Percentiles rank a stretch among this genome's conserved stretches.
Evolutionary conservation across 371 early-diverging fungal genomes (phyloP).

Genomic region (Zopfochytrium polystomum): DNA sequence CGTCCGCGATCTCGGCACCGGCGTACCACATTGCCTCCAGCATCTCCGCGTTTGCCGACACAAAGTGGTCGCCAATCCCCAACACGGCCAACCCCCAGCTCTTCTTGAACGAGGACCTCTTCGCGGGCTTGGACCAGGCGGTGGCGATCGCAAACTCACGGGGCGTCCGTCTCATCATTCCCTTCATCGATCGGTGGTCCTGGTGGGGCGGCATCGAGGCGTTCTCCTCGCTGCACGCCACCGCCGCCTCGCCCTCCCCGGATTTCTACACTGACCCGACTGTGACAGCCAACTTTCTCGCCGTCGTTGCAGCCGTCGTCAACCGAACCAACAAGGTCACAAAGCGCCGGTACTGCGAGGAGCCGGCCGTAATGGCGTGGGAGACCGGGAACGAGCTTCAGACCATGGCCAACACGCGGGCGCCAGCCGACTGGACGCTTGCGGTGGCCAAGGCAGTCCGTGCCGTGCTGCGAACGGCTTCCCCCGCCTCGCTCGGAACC

Average conservation of each 20-base stretch:
- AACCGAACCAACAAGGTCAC: slow-evolving; percentile 39
- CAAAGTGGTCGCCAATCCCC: too few species aligned
- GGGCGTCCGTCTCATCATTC: slow-evolving; percentile 35
- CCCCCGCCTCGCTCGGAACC: slow-evolving; percentile 6
- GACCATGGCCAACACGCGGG: slow-evolving; percentile 7
- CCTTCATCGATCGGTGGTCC: slow-evolving; percentile 35
- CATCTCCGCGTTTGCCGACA: not conserved
- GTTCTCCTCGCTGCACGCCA: slow-evolving; percentile 21
- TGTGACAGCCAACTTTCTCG: slow-evolving; percentile 18
- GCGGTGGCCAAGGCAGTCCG: slow-evolving; percentile 34
- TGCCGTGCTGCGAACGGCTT: too few species aligned
- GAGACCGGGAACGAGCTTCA: slow-evolving; percentile 50
- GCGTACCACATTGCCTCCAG: not conserved
- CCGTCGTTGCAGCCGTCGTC: slow-evolving; percentile 26
- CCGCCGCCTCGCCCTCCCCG: not conserved
- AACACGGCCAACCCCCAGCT: slow-evolving; percentile 7
- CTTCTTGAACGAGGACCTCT: slow-evolving; percentile 28
- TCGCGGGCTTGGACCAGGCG: slow-evolving; percentile 38
- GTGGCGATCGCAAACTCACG: slow-evolving; percentile 25
- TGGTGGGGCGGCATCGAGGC: slow-evolving; percentile 39
- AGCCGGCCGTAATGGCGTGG: slow-evolving; percentile 43
- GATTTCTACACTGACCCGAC: slow-evolving; percentile 32
- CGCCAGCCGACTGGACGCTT: slow-evolving; percentile 40
- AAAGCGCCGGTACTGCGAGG: slow-evolving; percentile 36
- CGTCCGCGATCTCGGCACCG: not conserved